A percentile compares a stretch with the other conserved stretches of the same genome.
These are phyloP conservation scores for Yamadazyma atlantica DNA, from an alignment of 1,139 yeast species.

Conservation along the genomic window DNA sequence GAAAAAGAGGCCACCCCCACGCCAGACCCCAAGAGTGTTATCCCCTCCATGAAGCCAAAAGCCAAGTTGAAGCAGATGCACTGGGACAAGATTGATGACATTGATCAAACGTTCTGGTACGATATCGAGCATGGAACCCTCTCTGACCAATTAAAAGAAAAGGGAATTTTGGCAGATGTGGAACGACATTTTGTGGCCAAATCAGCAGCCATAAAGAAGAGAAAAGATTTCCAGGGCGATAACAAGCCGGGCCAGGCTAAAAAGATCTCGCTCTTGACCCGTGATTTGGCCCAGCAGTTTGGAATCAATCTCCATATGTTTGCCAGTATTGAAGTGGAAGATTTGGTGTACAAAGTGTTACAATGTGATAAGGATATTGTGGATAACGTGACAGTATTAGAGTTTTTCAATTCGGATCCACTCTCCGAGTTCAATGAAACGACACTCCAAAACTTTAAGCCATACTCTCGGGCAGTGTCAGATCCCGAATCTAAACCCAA, in stretches of 20 bases:
- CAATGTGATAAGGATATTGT: conserved; percentile 71
- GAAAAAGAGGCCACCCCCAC: conserved; percentile 1
- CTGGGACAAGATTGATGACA: conserved; percentile 81
- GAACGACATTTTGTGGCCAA: conserved; percentile 75
- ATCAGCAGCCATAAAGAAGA: conserved; percentile 46
- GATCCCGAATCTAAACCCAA: conserved; percentile 42
- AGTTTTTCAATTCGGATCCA: conserved; percentile 75
- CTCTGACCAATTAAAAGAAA: conserved; percentile 55
- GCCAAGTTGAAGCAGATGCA: conserved; percentile 86
- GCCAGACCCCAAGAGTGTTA: conserved; percentile 12
- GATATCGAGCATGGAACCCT: conserved; percentile 48
- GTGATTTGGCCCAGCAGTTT: conserved; percentile 82
- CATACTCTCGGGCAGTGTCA: conserved; percentile 62
- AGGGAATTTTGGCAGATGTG: conserved; percentile 77
- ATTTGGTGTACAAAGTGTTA: conserved; percentile 63
- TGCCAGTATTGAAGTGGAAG: conserved; percentile 59
- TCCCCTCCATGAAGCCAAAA: conserved; percentile 47
- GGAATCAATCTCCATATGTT: conserved; percentile 90
- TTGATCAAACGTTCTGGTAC: conserved; percentile 83
- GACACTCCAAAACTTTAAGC: conserved; percentile 63
- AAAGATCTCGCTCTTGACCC: conserved; percentile 65
- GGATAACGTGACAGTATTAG: conserved; percentile 69
- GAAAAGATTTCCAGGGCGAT: conserved; percentile 19
- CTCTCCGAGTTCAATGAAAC: conserved; percentile 71
- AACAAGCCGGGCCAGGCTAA: conserved; percentile 11